Conservation (phyloP, 2,329 filamentous ascomycete species). For the Fusarium scirpi region DNA sequence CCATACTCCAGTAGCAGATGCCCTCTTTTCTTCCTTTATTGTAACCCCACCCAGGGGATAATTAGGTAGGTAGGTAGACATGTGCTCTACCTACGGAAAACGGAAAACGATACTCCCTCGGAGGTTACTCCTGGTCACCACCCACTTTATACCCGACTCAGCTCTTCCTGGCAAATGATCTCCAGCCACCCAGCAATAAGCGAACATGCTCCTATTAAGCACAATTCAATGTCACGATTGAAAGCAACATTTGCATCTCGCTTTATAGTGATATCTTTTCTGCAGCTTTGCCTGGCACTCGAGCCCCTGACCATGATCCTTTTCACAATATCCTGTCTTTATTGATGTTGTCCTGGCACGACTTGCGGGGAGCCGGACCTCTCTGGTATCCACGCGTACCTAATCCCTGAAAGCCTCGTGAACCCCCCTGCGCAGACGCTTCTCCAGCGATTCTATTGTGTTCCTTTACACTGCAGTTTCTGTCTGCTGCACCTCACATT, state of each 20-base stretch:
- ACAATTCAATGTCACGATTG: background rate
- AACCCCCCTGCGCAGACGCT: background rate
- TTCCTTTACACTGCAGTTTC: background rate
- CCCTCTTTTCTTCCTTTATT: background rate
- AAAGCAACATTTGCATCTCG: background rate
- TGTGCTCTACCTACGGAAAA: background rate
- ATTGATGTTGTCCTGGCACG: background rate
- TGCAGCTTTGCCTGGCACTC: background rate
- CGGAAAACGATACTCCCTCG: constrained; percentile 5
- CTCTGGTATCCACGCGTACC: constrained; percentile 12
- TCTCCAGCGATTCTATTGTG: background rate
- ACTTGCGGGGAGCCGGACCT: constrained; percentile 15
- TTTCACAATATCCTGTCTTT: constrained; percentile 19
- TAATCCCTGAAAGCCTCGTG: constrained; percentile 11
- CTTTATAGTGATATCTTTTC: background rate
- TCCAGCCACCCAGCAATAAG: constrained; percentile 12
- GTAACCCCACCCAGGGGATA: background rate
- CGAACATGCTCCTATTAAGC: constrained; percentile 1
- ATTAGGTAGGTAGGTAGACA: too few species aligned
- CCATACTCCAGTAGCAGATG: constrained; percentile 27
- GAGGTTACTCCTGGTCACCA: background rate
- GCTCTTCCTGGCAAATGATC: constrained; percentile 29
- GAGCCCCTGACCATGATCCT: background rate
- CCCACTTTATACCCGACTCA: constrained; percentile 13
- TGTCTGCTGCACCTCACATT: background rate